Evolutionary conservation across 2,329 filamentous ascomycete genomes (phyloP), one percentile per base, ranked within the genome.

Genomic region (Phyllosticta capitalensis): DNA sequence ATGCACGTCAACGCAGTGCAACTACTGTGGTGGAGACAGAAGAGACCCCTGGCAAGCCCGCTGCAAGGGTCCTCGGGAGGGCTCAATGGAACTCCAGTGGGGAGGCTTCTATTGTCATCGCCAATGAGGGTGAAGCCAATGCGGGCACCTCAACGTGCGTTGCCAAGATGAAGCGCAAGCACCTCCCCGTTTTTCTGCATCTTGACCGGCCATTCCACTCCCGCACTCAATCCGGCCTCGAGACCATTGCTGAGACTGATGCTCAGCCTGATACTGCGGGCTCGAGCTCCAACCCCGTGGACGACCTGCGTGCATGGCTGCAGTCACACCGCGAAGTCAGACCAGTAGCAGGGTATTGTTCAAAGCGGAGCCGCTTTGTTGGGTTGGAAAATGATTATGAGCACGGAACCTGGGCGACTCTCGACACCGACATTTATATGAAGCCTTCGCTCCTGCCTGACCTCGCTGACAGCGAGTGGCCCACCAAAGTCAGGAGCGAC

Each of bases 381-480:
- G 79, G 79, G 17, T 68, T 80, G 2, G 72, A 73, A 26, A 79
- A 80, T 59, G 74, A 69, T 52, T 62, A 65, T 7, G 67, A 69
- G n/a, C 71, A 73, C 26, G 74, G 77, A 9, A 67, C 75, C 9
- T 76, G 80, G 71, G 79, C 77, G 3, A 75, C 73, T 3, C 67
- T 83, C 38, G 80, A 83, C 62, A 74, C 71, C 26, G 68, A 75
- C 21, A 72, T 81, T 17, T 69, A 66, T 20, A 75, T 80, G 65
- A 73, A 73, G 53, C 64, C 66, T 6, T 64, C 68, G 28, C 38
- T 69, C 4, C 58, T 65, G 24, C 63, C 67, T 19, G 64, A 72
- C 22, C 56, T 74, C 38, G 60, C 52, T 14, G 66, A 65, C 17
- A 68, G 69, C 9, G 70, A 74, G 5, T 71, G 72, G 71, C 50